These are phyloP conservation scores for Babesia ovis DNA, from an alignment of 169 alveolate species.

Conservation along the genomic window DNA sequence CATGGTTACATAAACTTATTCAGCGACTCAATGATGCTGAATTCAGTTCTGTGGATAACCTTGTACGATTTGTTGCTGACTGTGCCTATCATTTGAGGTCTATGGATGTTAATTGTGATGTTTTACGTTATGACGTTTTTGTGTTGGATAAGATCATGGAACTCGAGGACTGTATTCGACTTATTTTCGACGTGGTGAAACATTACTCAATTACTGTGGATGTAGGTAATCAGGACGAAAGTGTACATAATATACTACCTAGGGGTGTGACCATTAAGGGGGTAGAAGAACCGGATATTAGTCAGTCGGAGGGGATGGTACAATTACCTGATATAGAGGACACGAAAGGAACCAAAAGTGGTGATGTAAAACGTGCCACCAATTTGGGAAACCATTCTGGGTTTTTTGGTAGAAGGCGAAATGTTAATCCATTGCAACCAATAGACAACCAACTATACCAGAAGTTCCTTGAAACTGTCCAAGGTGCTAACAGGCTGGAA, in stretches of 20 bases:
- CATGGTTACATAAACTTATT: conserved; percentile 22
- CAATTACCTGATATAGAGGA: neutral
- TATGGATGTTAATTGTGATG: neutral
- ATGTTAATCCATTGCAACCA: neutral
- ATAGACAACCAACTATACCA: conserved; percentile 34
- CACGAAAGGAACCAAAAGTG: neutral
- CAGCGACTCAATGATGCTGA: neutral
- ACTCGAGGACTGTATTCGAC: conserved; percentile 10
- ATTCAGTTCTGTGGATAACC: conserved; percentile 7
- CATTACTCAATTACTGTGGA: conserved; percentile 37
- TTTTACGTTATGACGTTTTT: neutral
- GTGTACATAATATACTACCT: neutral
- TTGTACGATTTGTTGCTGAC: conserved; percentile 20
- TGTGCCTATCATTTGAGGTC: conserved; percentile 40
- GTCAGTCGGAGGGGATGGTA: neutral
- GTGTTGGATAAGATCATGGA: conserved; percentile 12
- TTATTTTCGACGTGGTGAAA: conserved; percentile 43
- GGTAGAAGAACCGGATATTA: neutral
- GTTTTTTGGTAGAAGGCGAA: neutral
- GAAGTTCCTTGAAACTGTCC: conserved; percentile 41
- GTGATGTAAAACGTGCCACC: neutral
- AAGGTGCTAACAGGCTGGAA: conserved; percentile 40
- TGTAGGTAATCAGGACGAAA: neutral
- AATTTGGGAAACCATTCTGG: neutral
- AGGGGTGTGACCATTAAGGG: neutral